Evolutionary conservation across 441 rosid genomes (phyloP).

Genomic region (Adansonia grandidieri): DNA sequence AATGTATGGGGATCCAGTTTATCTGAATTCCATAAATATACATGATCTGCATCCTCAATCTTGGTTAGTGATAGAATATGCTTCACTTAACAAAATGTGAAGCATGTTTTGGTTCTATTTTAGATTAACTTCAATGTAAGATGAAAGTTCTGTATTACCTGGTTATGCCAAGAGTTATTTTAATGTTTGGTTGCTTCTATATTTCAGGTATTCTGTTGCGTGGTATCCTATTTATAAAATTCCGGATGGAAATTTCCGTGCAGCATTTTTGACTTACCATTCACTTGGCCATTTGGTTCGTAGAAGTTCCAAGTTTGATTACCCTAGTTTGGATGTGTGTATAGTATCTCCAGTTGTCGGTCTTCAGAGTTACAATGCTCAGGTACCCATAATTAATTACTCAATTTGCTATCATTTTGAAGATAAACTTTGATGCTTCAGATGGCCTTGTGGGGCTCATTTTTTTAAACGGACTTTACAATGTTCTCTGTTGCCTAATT

Average conservation of each 20-base stretch:
- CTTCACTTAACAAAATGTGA: neutral
- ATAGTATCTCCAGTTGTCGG: slow-evolving; percentile 56
- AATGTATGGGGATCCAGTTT: slow-evolving; percentile 51
- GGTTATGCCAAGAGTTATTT: slow-evolving; percentile 1
- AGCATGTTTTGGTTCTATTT: neutral
- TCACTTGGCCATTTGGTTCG: slow-evolving; percentile 49
- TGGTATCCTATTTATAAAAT: slow-evolving; percentile 66
- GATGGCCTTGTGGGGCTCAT: neutral
- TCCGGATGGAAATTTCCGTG: slow-evolving; percentile 58
- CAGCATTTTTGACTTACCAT: slow-evolving; percentile 63
- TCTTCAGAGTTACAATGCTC: slow-evolving; percentile 63
- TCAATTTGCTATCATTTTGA: slow-evolving; percentile 2
- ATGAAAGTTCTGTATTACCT: neutral
- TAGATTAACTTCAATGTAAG: neutral
- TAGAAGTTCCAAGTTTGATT: slow-evolving; percentile 35
- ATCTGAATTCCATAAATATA: slow-evolving; percentile 40
- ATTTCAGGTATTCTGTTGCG: slow-evolving; percentile 63
- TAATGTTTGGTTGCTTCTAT: slow-evolving; percentile 10
- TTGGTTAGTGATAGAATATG: slow-evolving; percentile 44
- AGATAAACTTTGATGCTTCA: neutral
- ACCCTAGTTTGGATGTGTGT: slow-evolving; percentile 28
- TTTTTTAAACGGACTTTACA: neutral
- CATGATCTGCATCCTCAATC: slow-evolving; percentile 55
- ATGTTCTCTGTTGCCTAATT: neutral
- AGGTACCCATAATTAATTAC: slow-evolving; percentile 40